Base-by-base conservation (phyloP, 2,329 filamentous ascomycete genomes). In the Aurifilum marmelostoma region DNA sequence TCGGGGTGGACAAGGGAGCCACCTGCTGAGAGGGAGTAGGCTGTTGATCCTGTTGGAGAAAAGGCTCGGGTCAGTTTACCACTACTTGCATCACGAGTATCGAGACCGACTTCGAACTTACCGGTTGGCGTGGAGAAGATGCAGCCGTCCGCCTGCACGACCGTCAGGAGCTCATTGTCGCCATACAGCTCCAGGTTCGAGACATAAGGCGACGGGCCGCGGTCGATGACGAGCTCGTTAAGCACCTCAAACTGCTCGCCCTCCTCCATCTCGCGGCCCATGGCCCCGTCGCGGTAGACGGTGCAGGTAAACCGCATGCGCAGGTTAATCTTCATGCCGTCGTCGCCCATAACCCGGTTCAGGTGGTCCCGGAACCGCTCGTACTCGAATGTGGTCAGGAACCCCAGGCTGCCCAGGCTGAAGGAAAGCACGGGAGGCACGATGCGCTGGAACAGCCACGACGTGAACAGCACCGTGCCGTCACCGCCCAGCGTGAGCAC, bases 241-340 rank as follows among this genome's bases (percentile, higher is more conserved):
- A 99, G 89, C 27, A 99, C 95, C 82, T 99, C 96, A 73, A 97
- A 98, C 76, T 97, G 94, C 82, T 98, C 95, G 59, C 91, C 93
- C 79, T 97, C 94, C 74, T 96, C 91, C 73, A 91, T 87, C 52
- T 89, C 88, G n/a, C 88, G 84, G 14, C 85, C 87, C 2, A 82
- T 78, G 4, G 82, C 80, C 39, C 87, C 88, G 73, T 91, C 86
- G 59, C 95, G 91, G 83, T 95, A 97, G 11, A 99, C 94, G 0
- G 96, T 98, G 82, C 95, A 98, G 21, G 96, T 99, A 80, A 99
- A 99, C 71, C 96, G 92, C 96, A 99, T 99, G 73, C 96, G 93
- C 74, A 99, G 85, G 77, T 97, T 98, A 71, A 98, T 95, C 66
- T 95, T 91, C 95, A 99, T 98, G 67, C 96, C 96, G 1, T 92